Evolutionary conservation across 179 eudicot species (phyloP).

Genomic region (Amaranthus tricolor): DNA sequence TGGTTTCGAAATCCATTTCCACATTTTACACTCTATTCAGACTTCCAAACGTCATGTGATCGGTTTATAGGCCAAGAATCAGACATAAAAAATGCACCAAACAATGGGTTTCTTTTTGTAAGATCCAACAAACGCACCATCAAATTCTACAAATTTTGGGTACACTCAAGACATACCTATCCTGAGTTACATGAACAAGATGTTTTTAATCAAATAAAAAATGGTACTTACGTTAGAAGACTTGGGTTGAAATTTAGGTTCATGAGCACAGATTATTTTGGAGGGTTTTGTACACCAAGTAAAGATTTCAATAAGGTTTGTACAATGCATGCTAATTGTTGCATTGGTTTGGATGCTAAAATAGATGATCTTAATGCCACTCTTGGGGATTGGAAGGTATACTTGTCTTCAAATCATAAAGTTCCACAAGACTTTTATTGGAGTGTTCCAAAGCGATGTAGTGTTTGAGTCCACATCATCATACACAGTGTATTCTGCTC

Average conservation of each 20-base stretch:
- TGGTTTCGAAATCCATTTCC: conserved; percentile 51
- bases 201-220: conserved; percentile 40
- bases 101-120: conserved; percentile 40
- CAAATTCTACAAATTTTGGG: conserved; percentile 34
- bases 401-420: too few relatives aligned
- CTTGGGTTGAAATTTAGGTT: conserved; percentile 39
- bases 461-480: too few relatives aligned
- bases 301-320: background rate
- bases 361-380: too few relatives aligned
- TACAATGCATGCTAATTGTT: too few relatives aligned
- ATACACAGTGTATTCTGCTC: too few relatives aligned
- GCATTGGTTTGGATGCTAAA: too few relatives aligned
- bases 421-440: too few relatives aligned
- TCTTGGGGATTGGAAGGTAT: too few relatives aligned
- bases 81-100: conserved; percentile 26
- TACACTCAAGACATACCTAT: conserved; percentile 29
- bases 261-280: conserved; percentile 38
- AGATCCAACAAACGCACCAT: conserved; percentile 30
- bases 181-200: conserved; percentile 47
- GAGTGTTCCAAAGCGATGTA: too few relatives aligned
- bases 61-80: conserved; percentile 20
- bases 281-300: conserved; percentile 47
- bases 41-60: conserved; percentile 43
- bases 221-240: conserved; percentile 19
- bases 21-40: conserved; percentile 26